These are phyloP conservation scores for Botrytis deweyae DNA, from an alignment of 2,329 filamentous ascomycete species.

Conservation along the genomic window DNA sequence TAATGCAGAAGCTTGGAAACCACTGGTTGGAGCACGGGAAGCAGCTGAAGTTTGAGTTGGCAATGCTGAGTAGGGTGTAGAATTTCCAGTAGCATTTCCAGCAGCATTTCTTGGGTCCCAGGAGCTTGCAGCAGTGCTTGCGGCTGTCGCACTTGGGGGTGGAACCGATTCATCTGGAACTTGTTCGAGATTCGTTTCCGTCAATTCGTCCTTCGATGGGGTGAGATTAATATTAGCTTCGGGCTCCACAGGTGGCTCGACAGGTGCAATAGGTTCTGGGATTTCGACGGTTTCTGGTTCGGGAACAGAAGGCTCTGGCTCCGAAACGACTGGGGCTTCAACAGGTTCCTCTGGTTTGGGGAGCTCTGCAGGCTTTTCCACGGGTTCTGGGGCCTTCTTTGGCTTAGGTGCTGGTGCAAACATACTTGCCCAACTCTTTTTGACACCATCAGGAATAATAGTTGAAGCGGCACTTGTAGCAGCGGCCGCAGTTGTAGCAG, in stretches of 20 bases:
- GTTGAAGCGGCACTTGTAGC: constrained; percentile 41
- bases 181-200: constrained; percentile 88
- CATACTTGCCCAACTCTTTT: constrained; percentile 75
- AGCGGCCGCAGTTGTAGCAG: constrained; percentile 42
- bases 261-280: constrained; percentile 38
- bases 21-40: constrained; percentile 60
- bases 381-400: constrained; percentile 50
- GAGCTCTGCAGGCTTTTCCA: constrained; percentile 35
- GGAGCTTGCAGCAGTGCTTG: constrained; percentile 85
- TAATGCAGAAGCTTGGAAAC: constrained; percentile 76
- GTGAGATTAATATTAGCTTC: constrained; percentile 54
- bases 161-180: constrained; percentile 79
- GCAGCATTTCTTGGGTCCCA: constrained; percentile 68
- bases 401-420: constrained; percentile 58
- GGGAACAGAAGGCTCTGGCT: constrained; percentile 44
- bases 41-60: constrained; percentile 57
- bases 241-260: constrained; percentile 32
- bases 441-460: constrained; percentile 43
- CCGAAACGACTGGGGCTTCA: constrained; percentile 35
- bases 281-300: constrained; percentile 38
- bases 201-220: constrained; percentile 79
- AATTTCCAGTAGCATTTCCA: constrained; percentile 55
- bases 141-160: constrained; percentile 75
- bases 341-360: constrained; percentile 31
- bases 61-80: constrained; percentile 64